Conservation (phyloP, 257 asterid genomes). For the Solanum sejunctum region DNA sequence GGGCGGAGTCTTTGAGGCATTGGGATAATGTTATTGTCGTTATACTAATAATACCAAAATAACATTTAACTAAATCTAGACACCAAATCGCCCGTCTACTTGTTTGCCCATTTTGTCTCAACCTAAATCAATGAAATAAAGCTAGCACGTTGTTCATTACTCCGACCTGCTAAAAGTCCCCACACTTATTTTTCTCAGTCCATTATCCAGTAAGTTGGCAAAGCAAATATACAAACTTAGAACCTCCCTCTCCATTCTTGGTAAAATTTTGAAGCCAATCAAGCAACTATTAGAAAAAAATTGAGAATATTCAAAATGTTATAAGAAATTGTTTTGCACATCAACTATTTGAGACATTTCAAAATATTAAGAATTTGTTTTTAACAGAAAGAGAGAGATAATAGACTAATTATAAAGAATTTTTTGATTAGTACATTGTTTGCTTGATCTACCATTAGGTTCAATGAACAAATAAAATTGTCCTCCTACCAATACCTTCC, state of each 20-base stretch:
- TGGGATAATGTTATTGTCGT: too few species aligned
- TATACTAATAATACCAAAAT: not conserved
- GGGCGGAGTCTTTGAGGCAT: too few species aligned
- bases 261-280: not conserved
- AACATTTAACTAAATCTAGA: not conserved
- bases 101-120: not conserved
- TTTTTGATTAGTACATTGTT: not conserved
- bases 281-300: not conserved
- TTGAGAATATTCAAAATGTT: not conserved
- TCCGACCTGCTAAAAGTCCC: too few species aligned
- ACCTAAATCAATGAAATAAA: not conserved
- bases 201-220: not conserved
- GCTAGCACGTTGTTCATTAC: not conserved
- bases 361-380: not conserved
- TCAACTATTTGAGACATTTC: not conserved
- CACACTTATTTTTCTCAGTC: rapidly evolving
- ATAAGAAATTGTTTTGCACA: not conserved
- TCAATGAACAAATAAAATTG: not conserved
- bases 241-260: not conserved
- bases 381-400: not conserved
- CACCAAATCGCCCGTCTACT: not conserved
- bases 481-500: not conserved
- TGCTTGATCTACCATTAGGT: not conserved
- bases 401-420: not conserved
- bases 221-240: not conserved